Percentiles rank a stretch among this genome's conserved stretches.
Evolutionary conservation across 768 basidiomycete species (phyloP).

Genomic region (Mycena venus): DNA sequence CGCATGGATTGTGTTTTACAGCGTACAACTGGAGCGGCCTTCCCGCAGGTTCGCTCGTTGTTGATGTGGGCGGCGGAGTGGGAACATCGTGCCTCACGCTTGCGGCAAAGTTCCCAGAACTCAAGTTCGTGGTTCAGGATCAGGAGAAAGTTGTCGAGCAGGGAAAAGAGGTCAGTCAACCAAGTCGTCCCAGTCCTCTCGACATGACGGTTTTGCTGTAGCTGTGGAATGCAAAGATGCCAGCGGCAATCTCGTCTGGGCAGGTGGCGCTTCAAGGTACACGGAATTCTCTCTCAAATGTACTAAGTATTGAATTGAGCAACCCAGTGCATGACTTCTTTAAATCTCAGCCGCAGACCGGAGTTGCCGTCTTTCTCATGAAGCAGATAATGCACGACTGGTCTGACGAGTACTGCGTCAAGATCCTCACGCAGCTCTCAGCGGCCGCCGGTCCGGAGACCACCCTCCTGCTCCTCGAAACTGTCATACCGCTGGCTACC

Average conservation of each 20-base stretch:
- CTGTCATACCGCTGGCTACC: constrained; percentile 52
- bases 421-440: constrained; percentile 54
- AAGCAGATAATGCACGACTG: constrained; percentile 76
- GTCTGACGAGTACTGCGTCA: constrained; percentile 60
- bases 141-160: constrained; percentile 66
- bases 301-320: neutral
- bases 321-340: constrained; percentile 65
- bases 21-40: constrained; percentile 73
- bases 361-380: constrained; percentile 66
- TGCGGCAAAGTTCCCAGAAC: constrained; percentile 47
- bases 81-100: constrained; percentile 58
- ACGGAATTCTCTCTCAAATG: constrained; percentile 37
- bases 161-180: constrained; percentile 57
- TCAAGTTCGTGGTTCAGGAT: constrained; percentile 76
- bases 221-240: constrained; percentile 15
- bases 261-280: constrained; percentile 25
- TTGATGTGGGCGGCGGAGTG: constrained; percentile 81
- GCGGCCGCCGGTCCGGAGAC: constrained; percentile 51
- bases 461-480: constrained; percentile 57
- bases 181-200: neutral
- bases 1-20: constrained; percentile 34
- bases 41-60: constrained; percentile 62
- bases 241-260: constrained; percentile 27
- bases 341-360: constrained; percentile 55
- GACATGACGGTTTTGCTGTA: neutral